Base-by-base conservation (phyloP, 2,329 filamentous ascomycete species). In the Lasiodiplodia theobromae region DNA sequence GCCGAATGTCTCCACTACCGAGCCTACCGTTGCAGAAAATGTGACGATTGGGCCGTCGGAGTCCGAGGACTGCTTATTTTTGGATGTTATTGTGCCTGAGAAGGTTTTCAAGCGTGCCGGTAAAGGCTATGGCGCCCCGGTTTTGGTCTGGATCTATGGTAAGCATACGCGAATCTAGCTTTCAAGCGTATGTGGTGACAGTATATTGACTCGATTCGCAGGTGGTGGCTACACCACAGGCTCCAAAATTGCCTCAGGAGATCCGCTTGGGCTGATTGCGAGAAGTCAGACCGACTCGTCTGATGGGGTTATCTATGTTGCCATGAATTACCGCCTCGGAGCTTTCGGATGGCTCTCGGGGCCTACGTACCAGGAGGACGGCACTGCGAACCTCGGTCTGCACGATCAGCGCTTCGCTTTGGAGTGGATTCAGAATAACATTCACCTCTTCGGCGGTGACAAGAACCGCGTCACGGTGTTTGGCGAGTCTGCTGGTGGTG, bases 281-380 rank as follows among this genome's bases (percentile, higher is more conserved):
- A 52, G 66, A 25, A 57, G 65, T 28, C 49, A 37, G 7, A 31
- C 37, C 3, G 38, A 74, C 28, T 74, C 74, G 6, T 73, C 73
- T 2, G 73, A 79, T 16, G 67, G 66, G 18, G 75, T 86, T 8
- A 79, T 86, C 25, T 83, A 80, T 70, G 84, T 86, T 5, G 74
- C 82, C 2, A 56, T 84, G n/a, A 85, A 86, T 72, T 86, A 85
- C 71, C 77, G 83, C 18, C 75, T 85, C 0, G 83, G 83, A 25
- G 78, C 77, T 11, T 71, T 80, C 51, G 79, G 80, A 21, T 81
- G 73, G 69, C 70, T 71, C 40, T 70, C 74, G 11, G 79, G 79
- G 1, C 77, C 78, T 3, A 75, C 74, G 0, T 79, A 73, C 66
- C 74, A 78, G 52, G 74, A 78, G 60, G 78, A 77, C 28, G 78